Base-by-base conservation (phyloP, 2,329 filamentous ascomycete species). In the Ascochyta fabae region DNA sequence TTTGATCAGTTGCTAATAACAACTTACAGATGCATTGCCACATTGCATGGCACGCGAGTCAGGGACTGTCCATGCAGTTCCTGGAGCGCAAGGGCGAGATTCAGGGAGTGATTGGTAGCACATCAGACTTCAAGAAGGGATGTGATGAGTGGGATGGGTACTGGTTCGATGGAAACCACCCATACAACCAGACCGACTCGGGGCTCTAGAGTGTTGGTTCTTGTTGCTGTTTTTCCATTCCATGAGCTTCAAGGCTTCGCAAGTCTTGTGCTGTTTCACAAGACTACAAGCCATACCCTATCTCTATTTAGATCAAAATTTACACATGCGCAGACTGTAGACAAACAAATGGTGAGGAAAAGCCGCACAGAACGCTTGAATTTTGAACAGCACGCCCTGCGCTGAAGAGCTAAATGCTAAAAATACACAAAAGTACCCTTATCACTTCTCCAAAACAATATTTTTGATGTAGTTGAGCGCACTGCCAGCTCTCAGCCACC, bases 11-110 rank as follows among this genome's bases (percentile, higher is more conserved):
- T 19, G 46, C 36, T 56, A 34, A 56, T 15, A 38, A 6, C 4
- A 1, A 13, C 2, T 1, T 23, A 5, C 29, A 56, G 53, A 72
- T 71, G 68, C 69, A 73, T 35, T 73, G 70, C 50, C 71, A 73
- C 29, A 74, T 74, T 22, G 72, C 72, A 3, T 75, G 67, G 67
- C 73, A 75, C 48, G 73, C 68, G 0, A 64, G 62, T 3, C 71
- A 75, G 38, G 73, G 73, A 1, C 75, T 88, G 16, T 78, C 76
- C 6, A 71, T 84, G 31, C 80, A 85, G 66, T 84, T 85, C 62
- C 60, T 85, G 9, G 84, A 82, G 64, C 60, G 66, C 10, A 68
- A 63, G 47, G 50, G 57, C 13, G 66, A 69, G 49, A 71, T 74
- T 8, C 48, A 47, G 29, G 54, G 57, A 3, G 48, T 36, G 2